Evolutionary conservation across 148 eudicot genomes (phyloP), one percentile per base, ranked within the genome.

Genomic region (Vaccinium vitisidaea): DNA sequence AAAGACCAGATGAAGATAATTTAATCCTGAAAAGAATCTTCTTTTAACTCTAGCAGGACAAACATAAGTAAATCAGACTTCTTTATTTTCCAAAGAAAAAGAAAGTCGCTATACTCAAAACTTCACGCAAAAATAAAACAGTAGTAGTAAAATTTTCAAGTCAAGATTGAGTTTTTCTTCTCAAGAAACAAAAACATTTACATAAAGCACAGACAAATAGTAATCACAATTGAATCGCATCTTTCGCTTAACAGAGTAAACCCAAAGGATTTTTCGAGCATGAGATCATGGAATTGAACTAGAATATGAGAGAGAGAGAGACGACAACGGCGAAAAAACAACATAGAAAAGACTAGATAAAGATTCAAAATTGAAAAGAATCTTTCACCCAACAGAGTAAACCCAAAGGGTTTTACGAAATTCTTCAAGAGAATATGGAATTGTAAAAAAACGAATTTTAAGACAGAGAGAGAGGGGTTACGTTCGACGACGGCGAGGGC

Each of bases 401-500:
- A 30, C 4, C 11, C 52, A 2, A 53, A 79, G 69, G 54, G 32
- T 39, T 19, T 54, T 63, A 32, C 59, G 21, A 25, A 75, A 52
- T 50, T 52, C 59, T 23, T 53, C 59, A 52, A 77, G 39, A 55
- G 46, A 30, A 49, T 23, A 3, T 14, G 18, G 48, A 79, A 30
- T 36, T 80, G 19, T 25, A 79, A 27, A 5, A 70, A 11, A 19
- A 18, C 23, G 65, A 58, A 58, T 19, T 18, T 11, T 5, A 6
- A 58, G 54, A 54, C 43, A 8, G 53, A 83, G 70, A 46, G 67
- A 55, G 76, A 52, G 50, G 54, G 50, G 77, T 84, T 88, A 95
- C 95, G 89, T 89, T 92, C 92, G 81, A 87, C 90, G 48, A 82
- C 50, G 18, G 58, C 88, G 18, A 91, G 87, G 4, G 93, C 91